Percentiles rank a stretch among this genome's conserved stretches.
These are phyloP conservation scores for Leucosporidium scottii DNA, from an alignment of 768 basidiomycete species.

Conservation along the genomic window DNA sequence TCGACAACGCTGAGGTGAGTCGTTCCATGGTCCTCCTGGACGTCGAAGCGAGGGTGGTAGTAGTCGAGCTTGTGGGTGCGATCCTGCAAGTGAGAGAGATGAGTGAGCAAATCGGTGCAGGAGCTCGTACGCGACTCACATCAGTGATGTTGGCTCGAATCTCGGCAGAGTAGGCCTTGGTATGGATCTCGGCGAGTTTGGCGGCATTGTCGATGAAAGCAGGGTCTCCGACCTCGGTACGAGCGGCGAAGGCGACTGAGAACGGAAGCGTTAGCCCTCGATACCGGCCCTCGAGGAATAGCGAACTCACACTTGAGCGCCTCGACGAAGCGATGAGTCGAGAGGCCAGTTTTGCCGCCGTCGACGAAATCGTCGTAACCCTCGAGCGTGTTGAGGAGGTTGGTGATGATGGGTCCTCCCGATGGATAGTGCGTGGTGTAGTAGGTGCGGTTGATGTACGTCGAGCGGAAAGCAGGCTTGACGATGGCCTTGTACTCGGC, in stretches of 20 bases:
- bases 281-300: no score
- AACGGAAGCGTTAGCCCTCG: no score
- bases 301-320: conserved; percentile 63
- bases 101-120: conserved; percentile 4
- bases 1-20: conserved; percentile 82
- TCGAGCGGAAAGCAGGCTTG: conserved; percentile 65
- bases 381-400: conserved; percentile 86
- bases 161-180: conserved; percentile 51
- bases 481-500: conserved; percentile 62
- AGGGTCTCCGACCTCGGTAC: conserved; percentile 78
- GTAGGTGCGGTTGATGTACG: conserved; percentile 67
- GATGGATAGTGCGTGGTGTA: conserved; percentile 81
- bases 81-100: conserved; percentile 53
- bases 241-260: conserved; percentile 59
- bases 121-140: conserved; percentile 47
- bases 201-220: conserved; percentile 45
- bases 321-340: conserved; percentile 74
- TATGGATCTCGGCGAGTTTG: conserved; percentile 29
- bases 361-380: conserved; percentile 52
- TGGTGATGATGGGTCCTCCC: conserved; percentile 75
- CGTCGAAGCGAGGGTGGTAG: conserved; percentile 73
- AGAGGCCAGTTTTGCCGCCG: conserved; percentile 54
- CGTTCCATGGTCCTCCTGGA: conserved; percentile 81
- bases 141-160: conserved; percentile 71
- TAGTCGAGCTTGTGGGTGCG: conserved; percentile 71